Conservation (phyloP, 441 rosid species). For the Erodium texanum region DNA sequence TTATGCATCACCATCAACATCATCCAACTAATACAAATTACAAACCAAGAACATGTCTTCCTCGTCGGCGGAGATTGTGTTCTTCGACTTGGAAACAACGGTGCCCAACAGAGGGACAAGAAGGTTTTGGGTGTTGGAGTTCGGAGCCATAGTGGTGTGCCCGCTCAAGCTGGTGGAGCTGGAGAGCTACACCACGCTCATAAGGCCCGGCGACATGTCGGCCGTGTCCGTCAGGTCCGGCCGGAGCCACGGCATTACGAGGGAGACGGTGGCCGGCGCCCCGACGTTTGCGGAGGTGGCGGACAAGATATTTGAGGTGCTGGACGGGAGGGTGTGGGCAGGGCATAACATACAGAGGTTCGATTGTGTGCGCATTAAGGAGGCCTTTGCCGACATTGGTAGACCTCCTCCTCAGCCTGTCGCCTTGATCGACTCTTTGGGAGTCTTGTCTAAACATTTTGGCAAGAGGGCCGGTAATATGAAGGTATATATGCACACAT, state of each 20-base stretch:
- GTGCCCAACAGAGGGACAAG: constrained; percentile 51
- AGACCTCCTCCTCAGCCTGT: constrained; percentile 51
- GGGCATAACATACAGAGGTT: constrained; percentile 86
- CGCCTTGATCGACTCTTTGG: constrained; percentile 76
- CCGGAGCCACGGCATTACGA: constrained; percentile 64
- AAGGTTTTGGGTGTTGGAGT: constrained; percentile 64
- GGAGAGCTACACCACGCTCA: constrained; percentile 56
- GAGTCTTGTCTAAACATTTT: constrained; percentile 54
- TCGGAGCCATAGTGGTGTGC: constrained; percentile 87
- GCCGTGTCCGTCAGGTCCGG: constrained; percentile 47
- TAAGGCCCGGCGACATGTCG: constrained; percentile 60
- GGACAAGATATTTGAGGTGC: constrained; percentile 45
- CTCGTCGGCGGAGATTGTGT: constrained; percentile 57
- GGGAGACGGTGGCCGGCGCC: constrained; percentile 48
- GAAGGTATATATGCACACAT: constrained; percentile 78
- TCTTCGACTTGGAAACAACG: constrained; percentile 85
- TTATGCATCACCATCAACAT: constrained; percentile 1
- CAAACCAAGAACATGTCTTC: too few relatives aligned
- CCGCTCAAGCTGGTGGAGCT: constrained; percentile 63
- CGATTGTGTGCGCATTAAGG: constrained; percentile 73
- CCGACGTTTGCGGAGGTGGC: constrained; percentile 63
- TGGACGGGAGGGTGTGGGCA: constrained; percentile 86
- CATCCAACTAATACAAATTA: neutral
- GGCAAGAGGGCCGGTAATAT: constrained; percentile 90
- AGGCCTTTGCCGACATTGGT: constrained; percentile 63